Evolutionary conservation across 805 yeast species (phyloP), one percentile per base, ranked within the genome.

Genomic region (Lipomyces lipofer): DNA sequence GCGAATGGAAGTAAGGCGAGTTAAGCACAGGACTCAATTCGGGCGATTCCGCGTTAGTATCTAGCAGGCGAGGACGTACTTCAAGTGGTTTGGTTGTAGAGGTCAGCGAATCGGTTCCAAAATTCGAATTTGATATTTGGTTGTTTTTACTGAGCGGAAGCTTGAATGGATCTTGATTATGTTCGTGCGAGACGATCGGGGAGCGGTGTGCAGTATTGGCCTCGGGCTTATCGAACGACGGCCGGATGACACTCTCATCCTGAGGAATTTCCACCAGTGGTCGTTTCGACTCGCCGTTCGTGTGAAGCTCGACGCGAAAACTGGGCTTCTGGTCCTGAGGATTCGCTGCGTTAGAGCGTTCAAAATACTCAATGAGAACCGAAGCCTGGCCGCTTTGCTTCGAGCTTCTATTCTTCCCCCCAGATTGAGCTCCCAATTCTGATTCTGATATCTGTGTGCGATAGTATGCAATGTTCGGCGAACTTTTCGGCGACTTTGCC

Each of bases 301-400:
- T 3, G 17, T 38, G 45, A 32, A 55, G 29, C 24, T 55, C 58
- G 22, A 55, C 57, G 9, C 59, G 46, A 27, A 56, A 25, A n/a
- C 43, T 24, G 4, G 59, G 59, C 25, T 52, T 43, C 39, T 56
- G 59, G 27, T 22, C 47, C 13, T 33, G 28, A 12, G 55, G 13
- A 7, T 13, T n/a, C 4, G 39, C 32, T 13, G 21, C n/a, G 8
- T 30, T 27, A 10, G 59, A 43, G 10, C 29, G 46, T 39, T 52
- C 54, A 19, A 43, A 56, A 38, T 56, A 56, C 30, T 56, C 59
- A 17, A 56, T 54, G 19, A 54, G 51, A 13, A 54, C 55, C 5
- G 59, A 50, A 7, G 52, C 50, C 25, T 42, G 51, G n/a, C 45
- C 49, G 10, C 42, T 6, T 7, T 33, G 17, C 7, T 39, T 25